Percentiles rank a stretch among this genome's conserved stretches.
phyloP scores from a whole-genome alignment of 2,329 filamentous ascomycete species.

The Coleophoma crateriformis region DNA sequence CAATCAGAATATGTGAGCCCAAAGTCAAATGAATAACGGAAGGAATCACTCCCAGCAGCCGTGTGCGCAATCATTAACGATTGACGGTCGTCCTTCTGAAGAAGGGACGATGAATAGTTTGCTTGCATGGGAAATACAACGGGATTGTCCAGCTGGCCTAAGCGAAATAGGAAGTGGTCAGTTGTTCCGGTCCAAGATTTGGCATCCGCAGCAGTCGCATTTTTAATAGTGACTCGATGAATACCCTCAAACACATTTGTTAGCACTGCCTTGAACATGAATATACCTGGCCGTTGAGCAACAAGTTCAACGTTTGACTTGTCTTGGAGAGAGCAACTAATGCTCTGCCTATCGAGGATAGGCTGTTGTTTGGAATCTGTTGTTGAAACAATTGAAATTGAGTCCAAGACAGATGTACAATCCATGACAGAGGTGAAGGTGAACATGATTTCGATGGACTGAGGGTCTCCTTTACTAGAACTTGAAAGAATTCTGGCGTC shows the following conservation, averaged over 20 bases:
- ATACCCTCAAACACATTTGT: not conserved
- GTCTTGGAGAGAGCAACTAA: not conserved
- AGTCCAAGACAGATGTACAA: not conserved
- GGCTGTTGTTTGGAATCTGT: not conserved
- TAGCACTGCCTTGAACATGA: not conserved
- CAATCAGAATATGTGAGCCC: not conserved
- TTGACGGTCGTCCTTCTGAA: not conserved
- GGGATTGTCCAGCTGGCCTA: not conserved
- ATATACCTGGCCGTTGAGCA: not conserved
- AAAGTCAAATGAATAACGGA: not conserved
- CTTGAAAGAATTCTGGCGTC: not conserved
- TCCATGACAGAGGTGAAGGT: not conserved
- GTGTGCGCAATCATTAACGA: not conserved
- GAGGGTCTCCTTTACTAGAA: not conserved
- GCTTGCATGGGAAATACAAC: not conserved
- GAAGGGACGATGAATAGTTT: not conserved
- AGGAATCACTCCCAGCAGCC: not conserved
- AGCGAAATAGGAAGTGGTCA: not conserved
- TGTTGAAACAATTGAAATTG: not conserved
- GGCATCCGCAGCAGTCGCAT: not conserved
- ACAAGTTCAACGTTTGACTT: not conserved
- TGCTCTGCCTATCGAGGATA: not conserved
- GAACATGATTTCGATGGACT: not conserved
- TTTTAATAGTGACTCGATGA: not conserved
- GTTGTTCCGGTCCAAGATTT: not conserved